These are phyloP conservation scores for Alternaria infectoria DNA, from an alignment of 2,329 filamentous ascomycete genomes.

Conservation along the genomic window DNA sequence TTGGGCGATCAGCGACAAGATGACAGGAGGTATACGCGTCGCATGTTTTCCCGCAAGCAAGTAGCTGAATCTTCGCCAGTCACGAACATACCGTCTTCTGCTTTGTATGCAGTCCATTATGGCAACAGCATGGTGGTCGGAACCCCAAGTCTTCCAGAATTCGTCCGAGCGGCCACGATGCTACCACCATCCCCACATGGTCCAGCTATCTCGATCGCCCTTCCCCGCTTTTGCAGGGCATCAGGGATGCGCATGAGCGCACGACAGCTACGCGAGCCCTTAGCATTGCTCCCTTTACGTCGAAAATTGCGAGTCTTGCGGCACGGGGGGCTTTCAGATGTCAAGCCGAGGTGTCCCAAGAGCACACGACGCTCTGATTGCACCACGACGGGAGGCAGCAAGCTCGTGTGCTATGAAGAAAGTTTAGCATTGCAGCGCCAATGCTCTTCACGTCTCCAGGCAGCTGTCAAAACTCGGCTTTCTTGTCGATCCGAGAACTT, in stretches of 20 bases:
- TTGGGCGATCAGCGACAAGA: neutral
- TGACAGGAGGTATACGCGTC: neutral
- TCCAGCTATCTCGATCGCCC: slow-evolving; percentile 1
- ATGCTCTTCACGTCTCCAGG: neutral
- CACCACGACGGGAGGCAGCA: neutral
- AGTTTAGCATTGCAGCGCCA: neutral
- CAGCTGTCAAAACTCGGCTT: neutral
- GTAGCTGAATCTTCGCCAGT: neutral
- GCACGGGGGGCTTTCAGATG: neutral
- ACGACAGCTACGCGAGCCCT: neutral
- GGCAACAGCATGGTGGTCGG: neutral
- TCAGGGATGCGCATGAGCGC: slow-evolving; percentile 1
- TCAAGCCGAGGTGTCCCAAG: slow-evolving; percentile 14
- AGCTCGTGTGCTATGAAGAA: neutral
- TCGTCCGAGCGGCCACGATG: neutral
- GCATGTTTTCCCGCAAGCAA: neutral
- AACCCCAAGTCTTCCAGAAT: slow-evolving; percentile 11
- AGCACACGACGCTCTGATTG: neutral
- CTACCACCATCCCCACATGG: neutral
- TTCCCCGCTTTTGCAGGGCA: slow-evolving; percentile 21
- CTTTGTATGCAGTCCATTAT: neutral
- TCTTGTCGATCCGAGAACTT: slow-evolving; percentile 2
- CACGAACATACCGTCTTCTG: neutral
- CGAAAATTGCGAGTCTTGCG: slow-evolving; percentile 3
- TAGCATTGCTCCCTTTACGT: slow-evolving; percentile 4